Base-by-base conservation (phyloP, 2,329 filamentous ascomycete genomes). In the Septoria petroselini region DNA sequence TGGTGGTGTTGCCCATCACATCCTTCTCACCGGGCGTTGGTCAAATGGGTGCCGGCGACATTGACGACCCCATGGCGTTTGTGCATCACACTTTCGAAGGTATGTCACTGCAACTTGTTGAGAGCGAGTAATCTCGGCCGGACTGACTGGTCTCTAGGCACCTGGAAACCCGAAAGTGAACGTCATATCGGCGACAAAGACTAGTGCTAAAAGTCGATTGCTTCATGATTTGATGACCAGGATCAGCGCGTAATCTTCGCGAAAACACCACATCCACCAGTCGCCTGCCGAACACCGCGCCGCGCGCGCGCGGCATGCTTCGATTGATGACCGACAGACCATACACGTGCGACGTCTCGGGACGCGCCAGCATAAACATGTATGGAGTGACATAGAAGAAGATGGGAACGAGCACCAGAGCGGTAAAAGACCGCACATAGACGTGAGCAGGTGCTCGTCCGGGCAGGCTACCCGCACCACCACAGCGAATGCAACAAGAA, bases 1-100 rank as follows among this genome's bases (percentile, higher is more conserved):
- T 96, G 2, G 83, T 96, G 44, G 84, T 98, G 11, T 73, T 98
- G 52, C 93, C 93, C 19, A 97, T 98, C 63, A 98, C 93, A 5
- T 91, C 90, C 70, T 98, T 98, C 75, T 95, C 90, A 63, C 93
- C 93, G 0, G 93, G 93, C 19, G 89, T 97, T 37, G 81, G 84
- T 61, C 90, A 95, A 68, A 97, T 96, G 90, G 88, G 87, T 9
- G 87, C 93, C 38, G 84, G 85, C 63, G 90, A 94, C 55, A 79
- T 84, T 34, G 89, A 96, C 60, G 86, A 97, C 67, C 89, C 90
- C 1, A 91, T 95, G 88, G 93, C 93, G 1, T 97, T 95, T 75
- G 93, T 98, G 54, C 91, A 93, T 73, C 93, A 98, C 72, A 84
- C 90, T 48, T 98, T 98, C 69, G 88, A 95, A 76, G 93, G 91